Base-by-base conservation (phyloP, 352 stramenopile species). In the Phytopythium vexans region DNA sequence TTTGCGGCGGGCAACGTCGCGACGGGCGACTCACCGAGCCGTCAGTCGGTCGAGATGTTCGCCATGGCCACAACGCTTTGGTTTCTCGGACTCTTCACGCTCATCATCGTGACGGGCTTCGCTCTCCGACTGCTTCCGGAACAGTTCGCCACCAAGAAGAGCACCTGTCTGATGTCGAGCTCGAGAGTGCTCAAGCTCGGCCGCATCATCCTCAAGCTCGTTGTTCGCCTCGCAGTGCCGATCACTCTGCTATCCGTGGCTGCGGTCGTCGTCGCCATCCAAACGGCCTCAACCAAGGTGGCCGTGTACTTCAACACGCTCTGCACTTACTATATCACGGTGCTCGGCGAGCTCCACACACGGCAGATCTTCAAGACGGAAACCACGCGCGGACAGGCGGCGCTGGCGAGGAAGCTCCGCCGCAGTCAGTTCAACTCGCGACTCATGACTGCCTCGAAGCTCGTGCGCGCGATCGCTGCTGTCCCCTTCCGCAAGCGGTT, bases 301-400 rank as follows among this genome's bases (percentile, higher is more conserved):
- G 61, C 43, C 11, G 44, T 64, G 34, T 68, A 68, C 27, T 46
- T 68, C 39, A 49, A 49, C 7, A 45, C 52, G 5, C 54, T 68
- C 16, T 62, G 60, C 37, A 49, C 37, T 1, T 59, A 46, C 37
- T 67, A 56, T 49, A 54, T 56, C 41, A 56, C 54, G 42, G 49
- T 60, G 2, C 39, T 56, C 8, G 34, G 44, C 8, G 54, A 67
- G 8, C 41, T 68, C 2, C 34, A 47, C 45, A 48, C 33, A n/a
- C 45, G 51, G 11, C 51, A 55, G 4, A 60, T 64, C 41, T 52
- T 34, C 39, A 43, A 37, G n/a, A 50, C 21, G 12, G 32, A 60
- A 35, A 64, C 57, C 3, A 44, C 52, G 34, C 57, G 57, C 8
- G 57, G 51, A 2, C 16, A 52, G 33, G 41, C 34, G 6, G 41